phyloP scores from a whole-genome alignment of 305 asterid genomes.

The Solanum aculeatissimum region DNA sequence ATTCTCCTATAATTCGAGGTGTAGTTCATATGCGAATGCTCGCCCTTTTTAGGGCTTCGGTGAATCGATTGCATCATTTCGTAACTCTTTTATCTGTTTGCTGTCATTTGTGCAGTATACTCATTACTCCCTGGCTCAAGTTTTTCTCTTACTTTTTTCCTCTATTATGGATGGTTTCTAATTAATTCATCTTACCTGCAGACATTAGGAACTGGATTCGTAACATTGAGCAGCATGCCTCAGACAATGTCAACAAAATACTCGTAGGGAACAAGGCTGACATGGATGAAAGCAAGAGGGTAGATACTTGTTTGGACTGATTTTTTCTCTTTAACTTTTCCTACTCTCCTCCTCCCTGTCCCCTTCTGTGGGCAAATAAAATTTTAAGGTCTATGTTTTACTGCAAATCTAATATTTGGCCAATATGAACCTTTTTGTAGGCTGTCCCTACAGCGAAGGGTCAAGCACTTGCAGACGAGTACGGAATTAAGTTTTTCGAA shows the following conservation, averaged over 20 bases:
- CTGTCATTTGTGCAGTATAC: background rate
- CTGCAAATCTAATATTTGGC: background rate
- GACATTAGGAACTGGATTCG: conserved; percentile 74
- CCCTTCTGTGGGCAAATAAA: background rate
- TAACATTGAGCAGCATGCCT: conserved; percentile 62
- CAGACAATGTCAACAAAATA: conserved; percentile 65
- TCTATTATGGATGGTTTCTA: background rate
- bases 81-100: background rate
- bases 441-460: conserved; percentile 36
- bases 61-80: background rate
- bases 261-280: conserved; percentile 72
- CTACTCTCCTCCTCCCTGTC: background rate
- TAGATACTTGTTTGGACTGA: background rate
- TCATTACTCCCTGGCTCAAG: background rate
- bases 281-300: conserved; percentile 85
- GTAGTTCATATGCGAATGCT: background rate
- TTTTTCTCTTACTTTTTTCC: background rate
- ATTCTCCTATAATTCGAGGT: background rate
- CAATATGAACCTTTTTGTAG: conserved; percentile 4
- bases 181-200: conserved; percentile 8
- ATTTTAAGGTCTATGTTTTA: background rate
- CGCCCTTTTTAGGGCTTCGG: background rate
- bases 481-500: conserved; percentile 34
- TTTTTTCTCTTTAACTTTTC: background rate
- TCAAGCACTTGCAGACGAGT: conserved; percentile 39